Evolutionary conservation across 352 stramenopile genomes (phyloP).

Genomic region (Stramenopiles sp.): DNA sequence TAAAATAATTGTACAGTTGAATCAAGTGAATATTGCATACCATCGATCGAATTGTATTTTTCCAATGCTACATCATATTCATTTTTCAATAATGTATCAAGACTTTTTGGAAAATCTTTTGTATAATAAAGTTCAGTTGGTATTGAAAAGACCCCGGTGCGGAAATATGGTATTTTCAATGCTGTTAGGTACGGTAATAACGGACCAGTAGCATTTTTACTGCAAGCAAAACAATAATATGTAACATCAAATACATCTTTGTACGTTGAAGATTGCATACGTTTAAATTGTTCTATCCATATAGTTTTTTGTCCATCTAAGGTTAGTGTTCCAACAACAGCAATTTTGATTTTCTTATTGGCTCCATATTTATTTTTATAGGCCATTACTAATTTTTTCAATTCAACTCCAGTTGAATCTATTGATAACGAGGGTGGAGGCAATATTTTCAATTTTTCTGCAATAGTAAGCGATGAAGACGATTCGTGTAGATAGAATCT

Average conservation of each 20-base stretch:
- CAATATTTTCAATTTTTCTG: background rate
- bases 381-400: background rate
- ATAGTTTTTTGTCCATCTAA: constrained; percentile 5
- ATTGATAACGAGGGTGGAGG: background rate
- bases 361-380: background rate
- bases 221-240: background rate
- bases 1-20: background rate
- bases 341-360: background rate
- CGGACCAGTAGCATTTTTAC: background rate
- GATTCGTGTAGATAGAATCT: background rate
- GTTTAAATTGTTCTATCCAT: background rate
- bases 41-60: background rate
- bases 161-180: background rate
- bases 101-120: background rate
- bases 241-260: constrained; percentile 5
- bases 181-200: background rate
- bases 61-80: background rate
- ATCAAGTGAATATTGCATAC: background rate
- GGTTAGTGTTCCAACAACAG: background rate
- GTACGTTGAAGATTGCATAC: background rate
- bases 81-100: background rate
- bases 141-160: background rate
- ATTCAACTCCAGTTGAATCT: background rate
- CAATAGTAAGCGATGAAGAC: background rate
- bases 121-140: background rate